Evolutionary conservation across 1,139 yeast species (phyloP).

Genomic region (Torulaspora pretoriensis): DNA sequence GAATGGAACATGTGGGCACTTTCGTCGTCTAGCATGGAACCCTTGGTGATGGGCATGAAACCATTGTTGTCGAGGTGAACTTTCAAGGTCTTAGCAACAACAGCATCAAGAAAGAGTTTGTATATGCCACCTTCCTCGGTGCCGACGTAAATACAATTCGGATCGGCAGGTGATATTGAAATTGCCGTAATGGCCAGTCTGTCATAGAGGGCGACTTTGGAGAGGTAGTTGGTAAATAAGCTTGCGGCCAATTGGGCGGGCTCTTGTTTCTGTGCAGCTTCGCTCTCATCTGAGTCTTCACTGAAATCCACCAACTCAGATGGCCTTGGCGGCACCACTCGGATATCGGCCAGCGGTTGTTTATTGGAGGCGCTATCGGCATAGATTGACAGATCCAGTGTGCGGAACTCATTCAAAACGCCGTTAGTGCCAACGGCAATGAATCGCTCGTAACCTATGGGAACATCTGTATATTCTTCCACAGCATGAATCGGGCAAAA

Average conservation of each 20-base stretch:
- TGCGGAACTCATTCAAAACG: constrained; percentile 18
- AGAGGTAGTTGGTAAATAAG: constrained; percentile 16
- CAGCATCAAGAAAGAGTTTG: constrained; percentile 17
- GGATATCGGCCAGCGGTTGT: constrained; percentile 7
- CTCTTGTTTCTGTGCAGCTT: neutral
- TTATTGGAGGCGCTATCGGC: constrained; percentile 12
- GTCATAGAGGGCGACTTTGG: constrained; percentile 19
- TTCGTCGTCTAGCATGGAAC: constrained; percentile 1
- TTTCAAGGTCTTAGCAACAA: constrained; percentile 7
- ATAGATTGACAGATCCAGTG: constrained; percentile 20
- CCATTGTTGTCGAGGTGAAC: constrained; percentile 22
- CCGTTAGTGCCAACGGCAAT: constrained; percentile 25
- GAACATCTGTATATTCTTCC: constrained; percentile 9
- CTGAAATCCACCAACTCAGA: constrained; percentile 13
- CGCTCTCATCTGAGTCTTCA: constrained; percentile 3
- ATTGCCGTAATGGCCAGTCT: constrained; percentile 23
- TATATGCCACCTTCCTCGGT: constrained; percentile 32
- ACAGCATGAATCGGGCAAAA: constrained; percentile 20
- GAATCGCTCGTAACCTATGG: constrained; percentile 15
- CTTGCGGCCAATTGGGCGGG: neutral
- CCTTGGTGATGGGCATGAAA: constrained; percentile 20
- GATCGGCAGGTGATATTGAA: constrained; percentile 21
- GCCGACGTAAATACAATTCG: constrained; percentile 25
- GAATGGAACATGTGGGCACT: constrained; percentile 17
- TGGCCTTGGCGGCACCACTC: constrained; percentile 21